A percentile compares a stretch with the other conserved stretches of the same genome.
These are phyloP conservation scores for Bacterosira constricta DNA, from an alignment of 108 stramenopile species.

Conservation along the genomic window DNA sequence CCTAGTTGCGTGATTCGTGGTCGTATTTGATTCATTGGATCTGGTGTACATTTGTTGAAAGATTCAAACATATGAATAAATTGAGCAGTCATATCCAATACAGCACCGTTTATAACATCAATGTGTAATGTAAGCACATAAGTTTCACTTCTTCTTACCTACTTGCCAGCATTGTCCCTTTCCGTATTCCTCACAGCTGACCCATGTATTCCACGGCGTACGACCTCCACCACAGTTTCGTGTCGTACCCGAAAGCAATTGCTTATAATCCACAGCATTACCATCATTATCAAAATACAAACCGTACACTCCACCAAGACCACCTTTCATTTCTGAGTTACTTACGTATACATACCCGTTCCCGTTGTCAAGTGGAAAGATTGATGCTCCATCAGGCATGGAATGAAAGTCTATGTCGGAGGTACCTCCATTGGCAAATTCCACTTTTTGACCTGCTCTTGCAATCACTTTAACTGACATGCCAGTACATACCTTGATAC, in stretches of 20 bases:
- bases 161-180: constrained; percentile 42
- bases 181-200: constrained; percentile 50
- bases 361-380: background rate
- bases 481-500: background rate
- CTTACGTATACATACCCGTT: constrained; percentile 45
- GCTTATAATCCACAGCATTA: constrained; percentile 42
- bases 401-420: background rate
- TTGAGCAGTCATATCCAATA: background rate
- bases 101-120: background rate
- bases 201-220: constrained; percentile 59
- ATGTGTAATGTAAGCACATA: background rate
- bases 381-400: background rate
- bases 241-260: constrained; percentile 31
- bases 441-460: background rate
- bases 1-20: constrained; percentile 5
- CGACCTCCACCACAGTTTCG: constrained; percentile 65
- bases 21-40: background rate
- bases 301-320: constrained; percentile 49
- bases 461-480: background rate
- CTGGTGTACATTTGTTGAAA: background rate
- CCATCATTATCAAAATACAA: constrained; percentile 43
- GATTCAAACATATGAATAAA: background rate
- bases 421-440: background rate
- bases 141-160: constrained; percentile 5
- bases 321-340: constrained; percentile 31